Conservation (phyloP, 2,329 filamentous ascomycete species). For the Apiospora saccharicola region DNA sequence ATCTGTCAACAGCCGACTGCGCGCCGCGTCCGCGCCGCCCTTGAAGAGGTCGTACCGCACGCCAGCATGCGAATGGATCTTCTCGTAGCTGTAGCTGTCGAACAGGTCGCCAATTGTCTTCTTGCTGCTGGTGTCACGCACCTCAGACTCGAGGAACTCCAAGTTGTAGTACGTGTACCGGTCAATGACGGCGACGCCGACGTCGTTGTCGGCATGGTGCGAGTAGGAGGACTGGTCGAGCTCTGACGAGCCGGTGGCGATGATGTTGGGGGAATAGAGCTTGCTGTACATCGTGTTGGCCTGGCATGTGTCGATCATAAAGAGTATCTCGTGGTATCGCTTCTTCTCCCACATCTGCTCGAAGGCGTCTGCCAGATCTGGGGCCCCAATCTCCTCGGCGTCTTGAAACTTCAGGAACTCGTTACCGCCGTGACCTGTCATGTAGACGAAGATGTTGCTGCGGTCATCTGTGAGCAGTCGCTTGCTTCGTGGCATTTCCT, state of each 20-base stretch:
- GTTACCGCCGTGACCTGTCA: constrained; percentile 98
- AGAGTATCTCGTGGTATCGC: constrained; percentile 94
- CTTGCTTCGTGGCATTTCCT: constrained; percentile 95
- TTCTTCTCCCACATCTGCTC: constrained; percentile 99
- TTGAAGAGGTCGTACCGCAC: constrained; percentile 95
- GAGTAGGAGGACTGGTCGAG: constrained; percentile 97
- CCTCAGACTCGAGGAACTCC: constrained; percentile 91
- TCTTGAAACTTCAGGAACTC: constrained; percentile 99
- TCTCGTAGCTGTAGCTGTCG: constrained; percentile 92
- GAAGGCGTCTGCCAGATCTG: constrained; percentile 95
- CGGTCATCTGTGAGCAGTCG: constrained; percentile 91
- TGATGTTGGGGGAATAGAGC: constrained; percentile 97
- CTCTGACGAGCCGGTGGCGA: constrained; percentile 95
- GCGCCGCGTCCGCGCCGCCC: constrained; percentile 79
- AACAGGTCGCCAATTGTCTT: constrained; percentile 93
- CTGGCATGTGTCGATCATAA: constrained; percentile 99
- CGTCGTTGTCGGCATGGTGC: constrained; percentile 97
- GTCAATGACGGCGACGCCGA: constrained; percentile 97
- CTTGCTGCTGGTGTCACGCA: constrained; percentile 85
- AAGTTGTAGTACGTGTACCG: constrained; percentile 99
- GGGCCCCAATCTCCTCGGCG: constrained; percentile 94
- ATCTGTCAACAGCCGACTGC: constrained; percentile 86
- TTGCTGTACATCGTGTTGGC: constrained; percentile 99
- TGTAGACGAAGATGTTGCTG: constrained; percentile 97
- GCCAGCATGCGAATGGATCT: constrained; percentile 93